Base-by-base conservation (phyloP, 164 flowering plant species). In the Aristolochia californica region DNA sequence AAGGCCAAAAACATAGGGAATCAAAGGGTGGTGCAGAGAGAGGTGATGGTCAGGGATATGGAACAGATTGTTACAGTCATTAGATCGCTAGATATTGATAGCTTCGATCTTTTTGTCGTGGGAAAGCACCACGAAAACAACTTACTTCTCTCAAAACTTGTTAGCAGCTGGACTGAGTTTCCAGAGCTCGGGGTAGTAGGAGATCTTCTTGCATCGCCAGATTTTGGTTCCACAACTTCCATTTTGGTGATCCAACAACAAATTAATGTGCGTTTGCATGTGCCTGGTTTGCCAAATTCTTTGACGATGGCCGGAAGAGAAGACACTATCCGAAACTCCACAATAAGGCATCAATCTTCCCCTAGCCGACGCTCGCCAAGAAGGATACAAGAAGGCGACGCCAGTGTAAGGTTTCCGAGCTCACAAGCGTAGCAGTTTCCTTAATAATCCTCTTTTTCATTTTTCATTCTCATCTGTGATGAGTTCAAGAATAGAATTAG, bases 171-270 rank as follows among this genome's bases (percentile, higher is more conserved):
- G 70, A 60, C 43, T 4, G 73, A 77, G 34, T 45, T 45, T 13
- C 72, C 60, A 5, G 83, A 73, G 53, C 57, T 77, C 25, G 80
- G 83, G 26, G 50, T 66, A 0, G 20, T 76, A 0, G 83, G 80
- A 20, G 80, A 76, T 57, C 48, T 79, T 12, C 69, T 76, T 11
- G 72, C 67, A 2, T 55, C 75, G 4, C 23, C 75, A 2, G 70
- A 71, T 43, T 58, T 45, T 13, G 45, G 51, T 13, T 53, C 57
- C 7, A 38, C n/a, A 50, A 66, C 67, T 13, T 67, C 78, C 0
- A 63, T 75, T 13, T 43, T 79, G 73, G 77, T 74, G 14, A 60
- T 77, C 43, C 75, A 70, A 48, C 83, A 78, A 43, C 76, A 72
- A 53, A 18, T 45, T 15, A 45, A 45, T 12, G 48, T 14, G 20